Evolutionary conservation across 2,329 filamentous ascomycete genomes (phyloP).

Genomic region (Aspergillus sp.): DNA sequence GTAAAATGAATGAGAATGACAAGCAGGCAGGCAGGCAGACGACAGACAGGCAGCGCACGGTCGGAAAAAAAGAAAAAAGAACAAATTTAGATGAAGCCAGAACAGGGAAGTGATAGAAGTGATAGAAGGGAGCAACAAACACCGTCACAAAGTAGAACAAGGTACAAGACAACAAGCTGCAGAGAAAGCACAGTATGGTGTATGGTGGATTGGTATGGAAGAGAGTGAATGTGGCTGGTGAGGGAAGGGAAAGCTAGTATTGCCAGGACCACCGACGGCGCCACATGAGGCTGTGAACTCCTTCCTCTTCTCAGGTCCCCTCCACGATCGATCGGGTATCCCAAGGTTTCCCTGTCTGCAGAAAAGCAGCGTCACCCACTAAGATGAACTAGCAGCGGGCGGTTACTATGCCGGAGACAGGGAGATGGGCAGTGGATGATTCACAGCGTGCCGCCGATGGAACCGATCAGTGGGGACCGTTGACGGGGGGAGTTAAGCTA

Average conservation of each 20-base stretch:
- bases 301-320: neutral
- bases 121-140: too few relatives aligned
- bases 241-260: neutral
- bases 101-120: too few relatives aligned
- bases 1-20: neutral
- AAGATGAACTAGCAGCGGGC: neutral
- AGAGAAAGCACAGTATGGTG: too few relatives aligned
- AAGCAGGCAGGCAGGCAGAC: slow-evolving; percentile 1
- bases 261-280: slow-evolving; percentile 11
- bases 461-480: slow-evolving; percentile 27
- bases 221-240: slow-evolving; percentile 17
- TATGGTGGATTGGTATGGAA: too few relatives aligned
- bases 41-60: slow-evolving; percentile 1
- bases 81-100: too few relatives aligned
- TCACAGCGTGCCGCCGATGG: slow-evolving; percentile 24
- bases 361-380: slow-evolving; percentile 17
- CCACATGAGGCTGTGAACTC: slow-evolving; percentile 21
- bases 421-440: slow-evolving; percentile 19
- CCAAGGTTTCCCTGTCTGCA: slow-evolving; percentile 24
- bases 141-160: neutral
- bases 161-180: too few relatives aligned
- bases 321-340: slow-evolving; percentile 7
- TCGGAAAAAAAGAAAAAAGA: too few relatives aligned
- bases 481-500: slow-evolving; percentile 9
- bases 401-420: neutral